Conservation (phyloP, 805 yeast genomes). For the Ogataea methanolica region DNA sequence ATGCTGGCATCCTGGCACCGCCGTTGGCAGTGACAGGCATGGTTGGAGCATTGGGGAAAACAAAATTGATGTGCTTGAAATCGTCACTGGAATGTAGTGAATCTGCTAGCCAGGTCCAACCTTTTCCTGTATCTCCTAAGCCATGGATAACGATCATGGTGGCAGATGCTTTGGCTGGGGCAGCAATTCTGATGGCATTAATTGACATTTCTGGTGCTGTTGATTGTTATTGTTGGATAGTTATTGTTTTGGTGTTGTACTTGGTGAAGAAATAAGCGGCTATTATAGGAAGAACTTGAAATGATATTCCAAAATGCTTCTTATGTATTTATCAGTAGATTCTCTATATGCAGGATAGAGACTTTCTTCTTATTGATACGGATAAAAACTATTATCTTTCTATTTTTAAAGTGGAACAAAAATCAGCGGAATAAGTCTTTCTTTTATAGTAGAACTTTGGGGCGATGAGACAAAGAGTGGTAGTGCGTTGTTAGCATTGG, state of each 20-base stretch:
- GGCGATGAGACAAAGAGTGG: too few relatives aligned
- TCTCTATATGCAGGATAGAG: too few relatives aligned
- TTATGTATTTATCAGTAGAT: neutral
- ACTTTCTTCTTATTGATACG: too few relatives aligned
- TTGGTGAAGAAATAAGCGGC: neutral
- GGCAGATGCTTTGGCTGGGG: conserved; percentile 45
- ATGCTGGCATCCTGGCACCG: conserved; percentile 68
- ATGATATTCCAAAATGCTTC: neutral
- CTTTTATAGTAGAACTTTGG: too few relatives aligned
- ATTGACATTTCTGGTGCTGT: conserved; percentile 6
- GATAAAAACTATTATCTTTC: too few relatives aligned
- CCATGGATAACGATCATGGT: conserved; percentile 83
- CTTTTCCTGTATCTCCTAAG: conserved; percentile 84
- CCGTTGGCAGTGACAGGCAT: conserved; percentile 65
- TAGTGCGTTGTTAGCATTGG: too few relatives aligned
- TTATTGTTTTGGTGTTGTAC: neutral
- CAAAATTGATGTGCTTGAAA: conserved; percentile 57
- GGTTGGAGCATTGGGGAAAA: conserved; percentile 89
- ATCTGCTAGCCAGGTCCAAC: conserved; percentile 83
- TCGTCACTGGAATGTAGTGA: conserved; percentile 41
- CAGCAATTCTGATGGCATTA: conserved; percentile 35
- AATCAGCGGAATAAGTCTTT: too few relatives aligned
- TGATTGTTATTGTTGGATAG: neutral
- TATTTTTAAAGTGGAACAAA: too few relatives aligned
- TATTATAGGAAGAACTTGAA: neutral